Conservation (phyloP, 352 stramenopile species). For the Globisporangium echinulatum region DNA sequence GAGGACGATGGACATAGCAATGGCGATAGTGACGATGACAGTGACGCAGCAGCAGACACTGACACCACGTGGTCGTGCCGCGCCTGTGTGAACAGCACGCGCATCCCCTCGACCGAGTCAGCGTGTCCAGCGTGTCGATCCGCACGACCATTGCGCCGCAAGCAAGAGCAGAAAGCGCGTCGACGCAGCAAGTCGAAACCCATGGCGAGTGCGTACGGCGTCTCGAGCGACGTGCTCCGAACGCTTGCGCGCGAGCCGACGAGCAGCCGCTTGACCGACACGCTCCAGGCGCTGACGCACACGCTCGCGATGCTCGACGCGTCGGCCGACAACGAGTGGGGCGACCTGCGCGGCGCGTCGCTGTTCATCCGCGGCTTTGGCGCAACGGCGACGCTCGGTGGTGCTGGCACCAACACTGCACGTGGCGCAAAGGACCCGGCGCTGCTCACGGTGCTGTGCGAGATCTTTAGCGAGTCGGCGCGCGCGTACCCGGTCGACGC, state of each 20-base stretch:
- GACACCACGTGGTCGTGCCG: conserved; percentile 25
- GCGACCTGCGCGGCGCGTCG: conserved; percentile 34
- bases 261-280: conserved; percentile 50
- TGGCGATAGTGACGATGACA: conserved; percentile 19
- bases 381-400: conserved; percentile 9
- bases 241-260: conserved; percentile 43
- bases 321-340: conserved; percentile 68
- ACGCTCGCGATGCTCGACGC: conserved; percentile 83
- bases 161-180: conserved; percentile 16
- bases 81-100: conserved; percentile 18
- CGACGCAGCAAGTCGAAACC: conserved; percentile 19
- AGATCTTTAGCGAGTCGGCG: conserved; percentile 42
- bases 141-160: conserved; percentile 18
- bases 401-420: too few relatives aligned
- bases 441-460: conserved; percentile 39
- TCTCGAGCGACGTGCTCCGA: conserved; percentile 57
- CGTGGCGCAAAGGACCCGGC: conserved; percentile 45
- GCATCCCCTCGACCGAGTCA: conserved; percentile 12
- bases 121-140: conserved; percentile 37
- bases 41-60: conserved; percentile 20
- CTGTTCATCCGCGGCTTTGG: conserved; percentile 60
- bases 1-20: conserved; percentile 21
- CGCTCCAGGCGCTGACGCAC: conserved; percentile 73
- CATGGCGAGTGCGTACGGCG: conserved; percentile 52
- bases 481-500: conserved; percentile 34